phyloP scores from a whole-genome alignment of 2,329 filamentous ascomycete species.

The Arachnomyces sp. region DNA sequence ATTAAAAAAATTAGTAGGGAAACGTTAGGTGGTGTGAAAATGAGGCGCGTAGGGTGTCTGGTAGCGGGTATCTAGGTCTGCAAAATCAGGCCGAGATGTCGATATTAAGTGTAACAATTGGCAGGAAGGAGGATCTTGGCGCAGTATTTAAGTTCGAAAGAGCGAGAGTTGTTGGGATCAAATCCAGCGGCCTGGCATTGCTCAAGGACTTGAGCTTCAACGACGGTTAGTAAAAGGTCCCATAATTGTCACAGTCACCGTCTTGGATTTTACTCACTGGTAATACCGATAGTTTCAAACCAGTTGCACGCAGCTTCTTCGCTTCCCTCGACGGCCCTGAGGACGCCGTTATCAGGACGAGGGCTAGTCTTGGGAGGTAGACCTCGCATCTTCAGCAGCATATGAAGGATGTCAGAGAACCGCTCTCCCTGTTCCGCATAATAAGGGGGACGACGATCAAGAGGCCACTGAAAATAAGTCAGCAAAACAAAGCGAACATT shows the following conservation, averaged over 20 bases:
- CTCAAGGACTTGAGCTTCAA: slow-evolving; percentile 30
- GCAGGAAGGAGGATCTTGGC: slow-evolving; percentile 26
- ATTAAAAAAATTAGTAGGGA: no score
- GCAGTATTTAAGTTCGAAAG: slow-evolving; percentile 34
- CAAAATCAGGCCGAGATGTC: no score
- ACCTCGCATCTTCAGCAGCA: slow-evolving; percentile 51
- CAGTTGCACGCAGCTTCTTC: slow-evolving; percentile 32
- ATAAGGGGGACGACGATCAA: slow-evolving; percentile 44
- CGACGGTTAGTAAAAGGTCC: slow-evolving; percentile 3
- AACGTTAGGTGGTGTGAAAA: no score
- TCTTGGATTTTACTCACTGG: slow-evolving; percentile 25
- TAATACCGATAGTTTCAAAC: slow-evolving; percentile 36
- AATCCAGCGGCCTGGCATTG: slow-evolving; percentile 31
- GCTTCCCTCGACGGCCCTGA: slow-evolving; percentile 32
- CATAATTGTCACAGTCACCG: neutral
- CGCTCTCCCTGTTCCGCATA: slow-evolving; percentile 50
- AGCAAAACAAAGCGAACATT: slow-evolving; percentile 3
- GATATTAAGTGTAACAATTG: slow-evolving; percentile 6
- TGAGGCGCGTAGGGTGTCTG: no score
- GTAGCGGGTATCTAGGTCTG: no score
- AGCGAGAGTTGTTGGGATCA: slow-evolving; percentile 33
- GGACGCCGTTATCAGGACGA: slow-evolving; percentile 29
- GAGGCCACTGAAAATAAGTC: slow-evolving; percentile 39
- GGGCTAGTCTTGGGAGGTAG: slow-evolving; percentile 35
- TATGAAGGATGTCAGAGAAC: slow-evolving; percentile 52